Base-by-base conservation (phyloP, 2,329 filamentous ascomycete species). In the Clarireedia homoeocarpa region DNA sequence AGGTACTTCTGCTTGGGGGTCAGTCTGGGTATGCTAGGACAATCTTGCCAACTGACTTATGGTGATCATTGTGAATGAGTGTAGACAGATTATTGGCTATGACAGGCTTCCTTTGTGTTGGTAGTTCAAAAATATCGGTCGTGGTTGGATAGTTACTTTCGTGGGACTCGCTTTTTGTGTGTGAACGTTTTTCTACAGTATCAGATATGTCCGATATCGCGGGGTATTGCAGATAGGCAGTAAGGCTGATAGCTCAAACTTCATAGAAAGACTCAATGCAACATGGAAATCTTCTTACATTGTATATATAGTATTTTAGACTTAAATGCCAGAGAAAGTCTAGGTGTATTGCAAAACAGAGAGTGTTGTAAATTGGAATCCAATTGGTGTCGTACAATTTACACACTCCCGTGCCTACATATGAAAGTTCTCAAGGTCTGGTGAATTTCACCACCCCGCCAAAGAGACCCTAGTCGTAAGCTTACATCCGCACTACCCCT, bases 1-100 rank as follows among this genome's bases (percentile, higher is more conserved):
- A 62, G 92, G 92, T 60, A 90, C 89, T 74, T 81, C 67, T 69
- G 34, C 24, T 26, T 27, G 23, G 7, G 36, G 6, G 50, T 57
- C 44, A 57, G 55, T 42, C 24, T 10, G 12, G 7, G 1, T 24
- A 30, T 30, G 1, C 9, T 6, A 17, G 40, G 30, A 3, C 7
- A 1, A 30, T 47, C 50, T 48, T 20, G 24, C 4, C n/a, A 40
- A 59, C 62, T 59, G 46, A 64, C 62, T 63, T 56, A 64, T 64
- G 30, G 59, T 59, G 34, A 64, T 64, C 62, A 64, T 64, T 49
- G 38, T 58, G 27, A 55, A 34, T 14, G 30, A 34, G 30, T 34
- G 12, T 34, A 12, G 12, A 12, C 30, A 12, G 30, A 34, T 2
- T 34, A 34, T 34, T 34, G 10, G 12, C 30, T 34, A 14, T 9